Evolutionary conservation across 345 rosid species (phyloP), one percentile per base, ranked within the genome.

Genomic region (Xanthoceras sorbifolium): DNA sequence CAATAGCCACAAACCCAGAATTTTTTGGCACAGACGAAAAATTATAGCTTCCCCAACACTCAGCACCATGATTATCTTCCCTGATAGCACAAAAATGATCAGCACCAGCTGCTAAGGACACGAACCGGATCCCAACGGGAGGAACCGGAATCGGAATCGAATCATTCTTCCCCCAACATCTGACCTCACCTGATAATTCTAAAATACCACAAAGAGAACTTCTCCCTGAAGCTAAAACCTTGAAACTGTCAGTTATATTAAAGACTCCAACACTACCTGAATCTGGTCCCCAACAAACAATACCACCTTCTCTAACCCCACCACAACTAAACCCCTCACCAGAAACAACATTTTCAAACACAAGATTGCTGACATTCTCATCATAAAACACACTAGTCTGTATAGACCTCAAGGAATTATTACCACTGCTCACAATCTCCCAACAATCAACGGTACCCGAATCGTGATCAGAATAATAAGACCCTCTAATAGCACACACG

Each of bases 271-370:
- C 77, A 64, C 22, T 67, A 2, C 65, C 60, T 9, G 92, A 83
- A 23, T 80, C 82, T 2, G 99, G 98, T 68, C 99, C 99, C 91
- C 97, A 95, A 63, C 99, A 95, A 74, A 86, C 79, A 26, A 89
- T 11, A 44, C 94, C 98, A 25, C 93, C 92, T 23, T 82, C 96
- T 82, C 92, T 86, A 64, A 89, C 84, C 32, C 82, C 82, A 29
- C 99, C 99, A 79, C 99, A 95, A 72, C 89, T 95, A 86, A 89
- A 93, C 12, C 97, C 98, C 26, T 92, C 93, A 63, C 99, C 99
- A 29, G 96, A 87, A 5, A 87, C 94, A 73, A 95, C 82, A 26
- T 77, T 82, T 71, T 80, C 83, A 60, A 95, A 89, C 23, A 85
- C 90, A 62, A 85, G 85, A 79, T 78, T 86, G 71, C 81, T 73